Evolutionary conservation across 768 basidiomycete species (phyloP), one percentile per base, ranked within the genome.

Genomic region (Mycena epipterygia): DNA sequence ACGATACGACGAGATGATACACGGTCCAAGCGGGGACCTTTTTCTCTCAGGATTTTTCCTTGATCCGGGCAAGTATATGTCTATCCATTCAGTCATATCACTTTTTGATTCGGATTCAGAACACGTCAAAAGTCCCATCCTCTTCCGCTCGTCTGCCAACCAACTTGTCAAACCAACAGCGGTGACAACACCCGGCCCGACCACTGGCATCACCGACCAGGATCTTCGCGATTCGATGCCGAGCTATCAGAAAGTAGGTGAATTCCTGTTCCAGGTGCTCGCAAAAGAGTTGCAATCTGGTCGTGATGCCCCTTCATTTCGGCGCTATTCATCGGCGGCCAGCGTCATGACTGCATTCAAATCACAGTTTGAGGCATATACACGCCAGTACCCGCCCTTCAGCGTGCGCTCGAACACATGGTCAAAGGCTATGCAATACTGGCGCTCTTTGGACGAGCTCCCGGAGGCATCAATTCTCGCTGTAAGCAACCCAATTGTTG

Each of bases 1-100:
- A 3, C 72, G 72, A 14, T 79, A 65, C 39, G 33, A 76, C 9
- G 61, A 78, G 48, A 68, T 80, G 65, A 73, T 79, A 23, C 48
- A 72, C 5, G 65, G 74, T 11, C 62, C 72, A 0, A 68, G 63
- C 5, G 65, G 69, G 12, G 68, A 73, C 30, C 46, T 76, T 12
- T 80, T 77, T 61, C 55, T 79, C 0, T 46, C 75, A 0, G 71
- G 71, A 2, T 76, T 80, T 41, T 65, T 9, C 41, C 19, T 42
- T 16, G 41, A 42, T 5, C 41, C 41, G 5, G 41, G 41, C 19
- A 48, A n/a, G 4, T 7, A 7, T 23, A 14, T 14, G 5, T 19
- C 41, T 14, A 42, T 19, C 41, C 41, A 42, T 42, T 9, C 5
- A 42, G 5, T 5, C 12, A 21, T n/a, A 14, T 42, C 19, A 11